Conservation (phyloP, 2,329 filamentous ascomycete genomes). For the Ambrosiella xylebori region DNA sequence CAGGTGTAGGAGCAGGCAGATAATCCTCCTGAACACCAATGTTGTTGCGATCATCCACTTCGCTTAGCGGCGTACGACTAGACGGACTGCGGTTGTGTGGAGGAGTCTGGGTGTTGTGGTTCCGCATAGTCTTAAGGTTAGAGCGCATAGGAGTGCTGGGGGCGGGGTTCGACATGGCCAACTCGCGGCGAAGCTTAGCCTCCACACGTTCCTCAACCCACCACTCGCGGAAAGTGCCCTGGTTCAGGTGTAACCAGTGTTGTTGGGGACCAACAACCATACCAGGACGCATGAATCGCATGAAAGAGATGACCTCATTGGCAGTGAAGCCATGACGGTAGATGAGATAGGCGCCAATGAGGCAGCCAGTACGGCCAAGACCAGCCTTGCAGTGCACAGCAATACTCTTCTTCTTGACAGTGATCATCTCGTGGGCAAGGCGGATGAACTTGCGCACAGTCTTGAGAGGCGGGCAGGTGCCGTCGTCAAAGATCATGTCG, state of each 20-base stretch:
- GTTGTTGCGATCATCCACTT: conserved; percentile 66
- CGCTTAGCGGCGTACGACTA: conserved; percentile 72
- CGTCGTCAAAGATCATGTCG: conserved; percentile 99
- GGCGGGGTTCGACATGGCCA: conserved; percentile 29
- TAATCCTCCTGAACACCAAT: conserved; percentile 69
- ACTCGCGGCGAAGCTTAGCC: conserved; percentile 43
- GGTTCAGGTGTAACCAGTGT: conserved; percentile 96
- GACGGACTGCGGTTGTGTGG: conserved; percentile 65
- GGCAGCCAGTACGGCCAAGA: conserved; percentile 80
- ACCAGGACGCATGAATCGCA: conserved; percentile 96
- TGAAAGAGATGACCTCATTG: conserved; percentile 92
- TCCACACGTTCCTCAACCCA: conserved; percentile 82
- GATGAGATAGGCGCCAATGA: conserved; percentile 95
- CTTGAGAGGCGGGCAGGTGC: conserved; percentile 76
- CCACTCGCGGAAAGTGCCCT: conserved; percentile 95
- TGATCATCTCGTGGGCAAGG: conserved; percentile 87
- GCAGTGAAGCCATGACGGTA: conserved; percentile 95
- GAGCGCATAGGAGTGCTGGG: conserved; percentile 45
- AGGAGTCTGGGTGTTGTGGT: conserved; percentile 52
- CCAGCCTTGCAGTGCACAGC: conserved; percentile 98
- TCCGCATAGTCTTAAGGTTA: conserved; percentile 44
- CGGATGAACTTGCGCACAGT: conserved; percentile 93
- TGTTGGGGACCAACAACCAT: conserved; percentile 99
- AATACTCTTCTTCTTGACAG: conserved; percentile 75
- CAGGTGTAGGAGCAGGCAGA: conserved; percentile 83